Evolutionary conservation across 2,329 filamentous ascomycete species (phyloP).

Genomic region (Aspergillus ibericus): DNA sequence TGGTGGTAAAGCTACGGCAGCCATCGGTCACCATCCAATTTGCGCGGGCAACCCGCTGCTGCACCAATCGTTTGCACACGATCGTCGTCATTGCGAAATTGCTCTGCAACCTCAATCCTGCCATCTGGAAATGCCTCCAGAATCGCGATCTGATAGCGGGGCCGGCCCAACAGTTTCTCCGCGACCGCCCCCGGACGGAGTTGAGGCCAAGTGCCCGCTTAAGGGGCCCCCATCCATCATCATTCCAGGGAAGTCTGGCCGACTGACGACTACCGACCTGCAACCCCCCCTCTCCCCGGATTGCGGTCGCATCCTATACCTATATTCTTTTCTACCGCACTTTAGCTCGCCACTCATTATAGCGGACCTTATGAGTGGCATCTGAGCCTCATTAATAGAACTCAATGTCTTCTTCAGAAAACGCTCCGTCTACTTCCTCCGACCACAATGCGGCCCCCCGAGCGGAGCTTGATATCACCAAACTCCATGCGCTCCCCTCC

Average conservation of each 20-base stretch:
- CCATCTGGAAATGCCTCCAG: not conserved
- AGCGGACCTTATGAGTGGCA: conserved; percentile 14
- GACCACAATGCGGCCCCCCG: conserved; percentile 36
- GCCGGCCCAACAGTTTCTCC: conserved; percentile 33
- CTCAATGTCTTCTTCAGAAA: conserved; percentile 43
- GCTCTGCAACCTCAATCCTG: not conserved
- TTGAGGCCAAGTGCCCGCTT: conserved; percentile 22
- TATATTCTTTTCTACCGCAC: conserved; percentile 4
- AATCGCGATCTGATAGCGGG: conserved; percentile 11
- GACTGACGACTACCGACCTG: not conserved
- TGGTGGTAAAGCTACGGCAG: conserved; percentile 52
- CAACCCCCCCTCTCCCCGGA: not conserved
- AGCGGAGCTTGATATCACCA: conserved; percentile 78
- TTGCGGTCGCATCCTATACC: not conserved
- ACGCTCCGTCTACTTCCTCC: conserved; percentile 34
- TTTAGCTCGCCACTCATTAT: not conserved
- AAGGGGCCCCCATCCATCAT: conserved; percentile 12
- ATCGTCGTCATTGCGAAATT: conserved; percentile 26
- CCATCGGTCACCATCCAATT: conserved; percentile 19
- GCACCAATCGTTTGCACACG: conserved; percentile 22
- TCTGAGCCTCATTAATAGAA: conserved; percentile 11
- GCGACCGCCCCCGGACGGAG: conserved; percentile 27
- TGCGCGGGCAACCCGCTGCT: conserved; percentile 8
- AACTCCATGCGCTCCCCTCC: conserved; percentile 82
- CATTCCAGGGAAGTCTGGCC: not conserved